These are phyloP conservation scores for Alternaria gansuensis DNA, from an alignment of 2,329 filamentous ascomycete species.

Conservation along the genomic window DNA sequence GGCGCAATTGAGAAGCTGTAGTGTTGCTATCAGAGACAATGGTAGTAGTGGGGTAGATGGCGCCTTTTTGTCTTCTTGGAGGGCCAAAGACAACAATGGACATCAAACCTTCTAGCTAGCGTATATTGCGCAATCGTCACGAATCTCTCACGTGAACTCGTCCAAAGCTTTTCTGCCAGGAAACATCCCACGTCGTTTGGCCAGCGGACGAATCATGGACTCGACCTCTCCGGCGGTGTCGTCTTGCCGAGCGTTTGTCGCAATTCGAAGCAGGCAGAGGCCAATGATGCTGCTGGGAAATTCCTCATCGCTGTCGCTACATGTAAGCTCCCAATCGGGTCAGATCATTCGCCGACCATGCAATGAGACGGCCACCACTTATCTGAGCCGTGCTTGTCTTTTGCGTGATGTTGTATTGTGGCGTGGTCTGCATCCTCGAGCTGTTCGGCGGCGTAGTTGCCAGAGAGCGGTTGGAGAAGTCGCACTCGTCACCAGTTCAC, in stretches of 20 bases:
- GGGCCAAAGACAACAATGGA: slow-evolving; percentile 24
- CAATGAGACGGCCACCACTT: background rate
- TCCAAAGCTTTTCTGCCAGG: slow-evolving; percentile 41
- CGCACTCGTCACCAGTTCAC: background rate
- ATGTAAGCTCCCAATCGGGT: background rate
- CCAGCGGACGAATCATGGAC: slow-evolving; percentile 33
- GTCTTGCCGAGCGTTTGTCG: slow-evolving; percentile 25
- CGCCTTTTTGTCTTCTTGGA: slow-evolving; percentile 33
- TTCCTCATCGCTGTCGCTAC: slow-evolving; percentile 1
- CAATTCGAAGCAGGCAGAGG: slow-evolving; percentile 13
- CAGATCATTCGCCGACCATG: background rate
- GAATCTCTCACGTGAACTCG: slow-evolving; percentile 25
- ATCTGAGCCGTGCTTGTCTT: background rate
- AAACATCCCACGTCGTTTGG: slow-evolving; percentile 25
- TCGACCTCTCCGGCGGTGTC: slow-evolving; percentile 31
- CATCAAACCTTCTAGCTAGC: slow-evolving; percentile 39
- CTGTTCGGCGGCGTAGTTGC: background rate
- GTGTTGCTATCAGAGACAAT: background rate
- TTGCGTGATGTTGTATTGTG: background rate
- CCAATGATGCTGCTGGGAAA: background rate
- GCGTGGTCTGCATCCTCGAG: background rate
- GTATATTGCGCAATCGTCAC: slow-evolving; percentile 49
- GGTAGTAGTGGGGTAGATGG: slow-evolving; percentile 25
- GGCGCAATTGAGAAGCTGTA: background rate
- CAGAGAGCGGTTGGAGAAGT: background rate